Base-by-base conservation (phyloP, 495 filamentous ascomycete genomes). In the Penicillium malachiteum region DNA sequence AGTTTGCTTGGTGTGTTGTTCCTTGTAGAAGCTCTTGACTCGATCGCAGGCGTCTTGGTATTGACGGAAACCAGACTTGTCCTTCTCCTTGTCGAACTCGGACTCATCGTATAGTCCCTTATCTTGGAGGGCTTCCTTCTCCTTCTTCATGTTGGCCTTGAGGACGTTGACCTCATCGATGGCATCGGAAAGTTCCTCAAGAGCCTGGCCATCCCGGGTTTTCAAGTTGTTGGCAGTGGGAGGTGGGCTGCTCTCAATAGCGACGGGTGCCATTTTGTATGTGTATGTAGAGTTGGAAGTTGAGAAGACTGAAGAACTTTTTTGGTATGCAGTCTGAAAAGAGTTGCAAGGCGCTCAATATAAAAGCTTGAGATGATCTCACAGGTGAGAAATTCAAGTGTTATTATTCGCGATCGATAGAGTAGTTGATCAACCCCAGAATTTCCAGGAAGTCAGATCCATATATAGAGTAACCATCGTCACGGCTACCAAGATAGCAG, bases 1-100 rank as follows among this genome's bases (percentile, higher is more conserved):
- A 0, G 88, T 94, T 64, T 94, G 89, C 75, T 90, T 90, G 68
- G 81, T 81, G 72, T 94, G 90, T 61, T 92, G 89, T 68, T 92
- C 88, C 32, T 78, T 76, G 78, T 94, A 94, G 75, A 94, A 94
- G 77, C 77, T 78, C 72, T 88, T 88, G 63, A 94, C 88, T 21
- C 88, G 80, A 71, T 88, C 84, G 70, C 87, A 90, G 56, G 89
- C 88, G 21, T 84, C 81, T 48, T 87, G 82, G 74, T 91, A 94
- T 63, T 90, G 87, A 26, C 87, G 81, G 75, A 96, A 96, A 56
- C 85, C 73, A 10, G 85, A 80, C 71, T 93, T 93, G 79, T 94
- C 88, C 61, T 93, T 96, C 32, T 80, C 72, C 52, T 83, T 69
- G 70, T 92, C 87, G 69, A 92, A 92, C 37, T 81, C 69, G 31